Base-by-base conservation (phyloP, 2,329 filamentous ascomycete genomes). In the Aspergillus brasiliensis region DNA sequence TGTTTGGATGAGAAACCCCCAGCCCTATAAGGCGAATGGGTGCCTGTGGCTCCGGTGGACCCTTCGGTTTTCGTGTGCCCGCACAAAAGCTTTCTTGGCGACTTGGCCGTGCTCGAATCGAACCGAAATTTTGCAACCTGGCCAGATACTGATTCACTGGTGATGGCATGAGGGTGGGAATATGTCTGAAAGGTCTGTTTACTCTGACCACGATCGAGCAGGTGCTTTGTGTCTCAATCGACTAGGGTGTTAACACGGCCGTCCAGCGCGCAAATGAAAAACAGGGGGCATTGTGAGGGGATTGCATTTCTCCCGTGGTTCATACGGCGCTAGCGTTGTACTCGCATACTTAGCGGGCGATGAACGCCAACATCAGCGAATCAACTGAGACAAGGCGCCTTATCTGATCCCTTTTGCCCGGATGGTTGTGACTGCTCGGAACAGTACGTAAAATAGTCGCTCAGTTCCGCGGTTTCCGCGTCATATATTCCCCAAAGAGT, bases 281-380 rank as follows among this genome's bases (percentile, higher is more conserved):
- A 53, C 42, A 42, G 13, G 31, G 31, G 15, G n/a, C 21, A 40
- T 13, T 13, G 23, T 21, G 17, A 21, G 15, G 40, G 21, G 19
- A 44, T 44, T 44, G 40, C 40, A 21, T 11, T n/a, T 42, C 37
- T 15, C n/a, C 51, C 51, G 51, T 54, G 51, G 51, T 27, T 54
- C 38, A 54, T 46, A 13, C 8, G 23, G 28, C 10, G 44, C 37
- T 54, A 54, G 51, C 15, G 19, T 27, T 5, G 23, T 11, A 44
- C n/a, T 19, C 38, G 51, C 25, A n/a, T 17, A 8, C n/a, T 46
- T 31, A 21, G 51, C 37, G 49, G 49, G 23, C 17, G 11, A 2
- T n/a, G 11, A 44, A 13, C 23, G 8, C 11, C 37, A 31, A 31
- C 3, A 5, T 27, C 7, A n/a, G 28, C 23, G 3, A 31, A 19